These are phyloP conservation scores for Eucalyptus coolabah DNA, from an alignment of 345 rosid genomes.

Conservation along the genomic window DNA sequence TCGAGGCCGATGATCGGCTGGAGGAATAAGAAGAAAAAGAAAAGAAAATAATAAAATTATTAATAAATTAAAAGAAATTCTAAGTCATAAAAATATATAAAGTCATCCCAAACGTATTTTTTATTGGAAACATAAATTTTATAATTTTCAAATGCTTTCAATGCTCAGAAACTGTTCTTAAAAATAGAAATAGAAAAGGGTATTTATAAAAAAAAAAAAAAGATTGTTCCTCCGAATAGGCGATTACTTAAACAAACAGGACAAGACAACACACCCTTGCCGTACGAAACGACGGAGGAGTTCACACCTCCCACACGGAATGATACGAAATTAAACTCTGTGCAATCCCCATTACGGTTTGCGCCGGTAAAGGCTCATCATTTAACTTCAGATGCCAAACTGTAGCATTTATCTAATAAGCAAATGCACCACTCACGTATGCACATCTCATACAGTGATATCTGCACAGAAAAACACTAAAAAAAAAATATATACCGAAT, in stretches of 20 bases:
- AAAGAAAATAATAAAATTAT: too few species aligned
- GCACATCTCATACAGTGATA: not conserved
- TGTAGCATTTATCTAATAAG: not conserved
- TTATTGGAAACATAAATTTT: rapidly evolving
- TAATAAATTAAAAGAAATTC: too few species aligned
- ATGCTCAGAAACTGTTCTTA: rapidly evolving
- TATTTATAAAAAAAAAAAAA: too few species aligned
- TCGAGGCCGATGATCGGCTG: rapidly evolving
- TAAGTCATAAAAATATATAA: too few species aligned
- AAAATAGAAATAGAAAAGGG: too few species aligned
- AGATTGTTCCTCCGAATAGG: too few species aligned
- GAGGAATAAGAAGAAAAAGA: too few species aligned
- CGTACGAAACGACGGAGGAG: not conserved
- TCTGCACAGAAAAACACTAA: not conserved
- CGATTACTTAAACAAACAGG: not conserved
- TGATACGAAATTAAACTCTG: not conserved
- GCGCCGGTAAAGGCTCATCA: not conserved
- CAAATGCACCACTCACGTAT: not conserved
- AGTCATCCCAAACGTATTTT: too few species aligned
- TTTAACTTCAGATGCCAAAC: not conserved
- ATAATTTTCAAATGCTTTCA: rapidly evolving
- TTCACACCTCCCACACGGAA: not conserved
- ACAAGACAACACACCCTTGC: not conserved
- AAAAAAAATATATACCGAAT: not conserved
- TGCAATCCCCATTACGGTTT: not conserved